Percentiles rank a stretch among this genome's conserved stretches.
phyloP scores from a whole-genome alignment of 345 rosid species.

The Barbarea vulgaris region DNA sequence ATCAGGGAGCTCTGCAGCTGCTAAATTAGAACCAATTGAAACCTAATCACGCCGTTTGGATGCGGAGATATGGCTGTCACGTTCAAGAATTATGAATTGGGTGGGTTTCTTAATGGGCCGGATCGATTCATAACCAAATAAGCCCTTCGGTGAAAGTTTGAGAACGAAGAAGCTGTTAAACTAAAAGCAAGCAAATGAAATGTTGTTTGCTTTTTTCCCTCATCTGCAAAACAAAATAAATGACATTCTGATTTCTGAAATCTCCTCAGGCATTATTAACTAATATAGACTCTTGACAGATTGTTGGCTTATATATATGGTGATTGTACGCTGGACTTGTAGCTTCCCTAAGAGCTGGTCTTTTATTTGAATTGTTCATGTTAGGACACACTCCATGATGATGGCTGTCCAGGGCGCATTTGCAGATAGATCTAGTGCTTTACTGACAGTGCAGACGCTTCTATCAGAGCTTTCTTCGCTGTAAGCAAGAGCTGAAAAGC shows the following conservation, averaged over 20 bases:
- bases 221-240: background rate
- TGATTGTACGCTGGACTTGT: background rate
- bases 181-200: conserved; percentile 69
- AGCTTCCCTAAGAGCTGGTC: conserved; percentile 8
- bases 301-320: background rate
- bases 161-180: conserved; percentile 84
- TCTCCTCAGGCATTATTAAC: conserved; percentile 3
- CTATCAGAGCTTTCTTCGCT: conserved; percentile 71
- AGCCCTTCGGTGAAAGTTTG: conserved; percentile 55
- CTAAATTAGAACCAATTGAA: conserved; percentile 25
- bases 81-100: background rate
- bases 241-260: background rate
- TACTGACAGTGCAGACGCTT: conserved; percentile 89
- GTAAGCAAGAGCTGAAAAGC: conserved; percentile 77
- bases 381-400: conserved; percentile 90
- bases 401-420: conserved; percentile 87
- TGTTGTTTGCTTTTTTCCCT: background rate
- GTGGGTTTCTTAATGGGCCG: conserved; percentile 34
- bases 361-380: conserved; percentile 13
- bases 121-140: background rate
- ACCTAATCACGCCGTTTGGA: conserved; percentile 53
- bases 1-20: conserved; percentile 19
- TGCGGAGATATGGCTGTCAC: conserved; percentile 17
- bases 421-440: conserved; percentile 81
- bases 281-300: background rate